Conservation (phyloP, 2,329 filamentous ascomycete species). For the Alternaria novae-zelandiae region DNA sequence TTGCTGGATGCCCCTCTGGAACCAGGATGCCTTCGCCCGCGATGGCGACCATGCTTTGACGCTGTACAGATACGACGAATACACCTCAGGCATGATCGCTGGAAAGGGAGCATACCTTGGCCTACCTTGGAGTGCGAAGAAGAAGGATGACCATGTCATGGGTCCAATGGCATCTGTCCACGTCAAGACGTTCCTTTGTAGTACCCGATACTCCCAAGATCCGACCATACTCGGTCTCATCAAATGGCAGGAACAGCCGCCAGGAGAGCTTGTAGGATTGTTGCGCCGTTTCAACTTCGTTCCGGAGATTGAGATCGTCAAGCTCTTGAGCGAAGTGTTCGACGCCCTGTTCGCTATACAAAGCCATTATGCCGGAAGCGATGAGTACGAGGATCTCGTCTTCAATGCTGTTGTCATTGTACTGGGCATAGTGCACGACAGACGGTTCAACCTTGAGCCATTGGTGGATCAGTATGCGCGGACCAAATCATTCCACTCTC, state of each 20-base stretch:
- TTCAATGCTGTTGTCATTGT: constrained; percentile 91
- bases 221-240: constrained; percentile 82
- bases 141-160: constrained; percentile 74
- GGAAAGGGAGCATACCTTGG: constrained; percentile 88
- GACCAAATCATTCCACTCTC: constrained; percentile 88
- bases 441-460: constrained; percentile 88
- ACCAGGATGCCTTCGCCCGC: constrained; percentile 83
- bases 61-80: constrained; percentile 90
- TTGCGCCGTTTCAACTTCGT: constrained; percentile 89
- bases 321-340: constrained; percentile 86
- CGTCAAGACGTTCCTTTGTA: constrained; percentile 87
- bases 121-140: constrained; percentile 79
- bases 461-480: constrained; percentile 92
- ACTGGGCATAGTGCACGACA: constrained; percentile 90
- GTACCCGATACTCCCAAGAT: constrained; percentile 93
- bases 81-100: constrained; percentile 74
- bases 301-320: constrained; percentile 96
- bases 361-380: constrained; percentile 87
- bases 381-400: constrained; percentile 90
- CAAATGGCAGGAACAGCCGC: constrained; percentile 80
- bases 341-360: constrained; percentile 90
- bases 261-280: constrained; percentile 73
- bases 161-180: constrained; percentile 81
- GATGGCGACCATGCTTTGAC: constrained; percentile 83
- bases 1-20: constrained; percentile 93